These are phyloP conservation scores for Neofusicoccum sp. DNA, from an alignment of 2,329 filamentous ascomycete genomes.

Conservation along the genomic window DNA sequence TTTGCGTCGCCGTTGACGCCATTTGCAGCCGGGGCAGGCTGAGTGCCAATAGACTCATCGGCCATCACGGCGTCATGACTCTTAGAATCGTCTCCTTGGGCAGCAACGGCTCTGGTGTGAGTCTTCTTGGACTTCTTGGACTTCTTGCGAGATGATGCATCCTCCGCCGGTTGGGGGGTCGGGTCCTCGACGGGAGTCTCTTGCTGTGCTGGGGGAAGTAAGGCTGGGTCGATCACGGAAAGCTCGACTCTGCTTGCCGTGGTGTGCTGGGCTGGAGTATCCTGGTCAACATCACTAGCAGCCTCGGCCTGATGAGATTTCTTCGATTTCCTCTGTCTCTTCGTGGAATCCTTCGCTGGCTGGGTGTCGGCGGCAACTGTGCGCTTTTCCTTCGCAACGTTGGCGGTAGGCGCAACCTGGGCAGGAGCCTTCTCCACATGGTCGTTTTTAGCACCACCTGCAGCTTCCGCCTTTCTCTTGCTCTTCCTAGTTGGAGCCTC, in stretches of 20 bases:
- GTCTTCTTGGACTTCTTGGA: conserved; percentile 12
- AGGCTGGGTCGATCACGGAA: conserved; percentile 9
- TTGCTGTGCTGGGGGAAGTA: background rate
- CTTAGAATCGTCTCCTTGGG: background rate
- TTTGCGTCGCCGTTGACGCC: background rate
- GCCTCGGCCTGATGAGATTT: background rate
- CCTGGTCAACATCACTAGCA: background rate
- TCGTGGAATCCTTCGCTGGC: background rate
- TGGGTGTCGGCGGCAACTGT: background rate
- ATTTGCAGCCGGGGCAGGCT: background rate
- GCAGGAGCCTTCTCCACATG: background rate
- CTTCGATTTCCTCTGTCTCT: conserved; percentile 6
- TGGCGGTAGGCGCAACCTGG: background rate
- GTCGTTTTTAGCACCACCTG: background rate
- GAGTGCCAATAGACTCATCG: background rate
- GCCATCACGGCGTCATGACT: background rate
- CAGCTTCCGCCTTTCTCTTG: conserved; percentile 9
- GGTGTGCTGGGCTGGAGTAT: background rate
- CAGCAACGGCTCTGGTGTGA: background rate
- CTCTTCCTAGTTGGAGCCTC: conserved; percentile 1
- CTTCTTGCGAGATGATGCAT: conserved; percentile 1
- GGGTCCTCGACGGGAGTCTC: background rate
- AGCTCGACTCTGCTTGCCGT: background rate
- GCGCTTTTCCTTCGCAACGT: background rate
- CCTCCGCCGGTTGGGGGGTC: background rate